phyloP scores from a whole-genome alignment of 2,329 filamentous ascomycete species.

The Ophiostoma piceae region DNA sequence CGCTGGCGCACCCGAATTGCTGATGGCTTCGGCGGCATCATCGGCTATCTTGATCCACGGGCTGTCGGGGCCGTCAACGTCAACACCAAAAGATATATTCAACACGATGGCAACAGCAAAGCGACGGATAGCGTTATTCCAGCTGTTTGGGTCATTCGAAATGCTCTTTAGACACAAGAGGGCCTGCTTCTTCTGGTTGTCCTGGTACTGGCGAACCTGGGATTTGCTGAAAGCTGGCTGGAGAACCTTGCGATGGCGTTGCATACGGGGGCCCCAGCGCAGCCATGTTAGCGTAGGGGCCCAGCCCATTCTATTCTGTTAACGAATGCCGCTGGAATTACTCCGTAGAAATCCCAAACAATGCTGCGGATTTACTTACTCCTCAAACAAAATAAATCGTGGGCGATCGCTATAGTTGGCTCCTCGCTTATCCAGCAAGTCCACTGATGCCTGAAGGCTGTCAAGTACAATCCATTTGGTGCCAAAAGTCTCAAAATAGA shows the following conservation, averaged over 20 bases:
- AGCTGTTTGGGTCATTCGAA: constrained; percentile 31
- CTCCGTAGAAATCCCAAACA: not conserved
- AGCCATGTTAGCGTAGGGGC: constrained; percentile 39
- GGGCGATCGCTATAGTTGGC: constrained; percentile 43
- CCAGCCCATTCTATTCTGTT: constrained; percentile 3
- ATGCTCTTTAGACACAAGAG: constrained; percentile 29
- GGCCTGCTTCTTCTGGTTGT: constrained; percentile 31
- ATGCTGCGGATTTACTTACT: not conserved
- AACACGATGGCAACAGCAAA: constrained; percentile 41
- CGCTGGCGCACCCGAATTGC: constrained; percentile 25
- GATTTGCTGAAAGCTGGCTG: constrained; percentile 32
- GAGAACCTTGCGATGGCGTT: constrained; percentile 39
- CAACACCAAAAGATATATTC: constrained; percentile 42
- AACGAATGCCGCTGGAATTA: not conserved
- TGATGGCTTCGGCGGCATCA: constrained; percentile 26
- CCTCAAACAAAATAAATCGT: constrained; percentile 33
- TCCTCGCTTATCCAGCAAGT: constrained; percentile 43
- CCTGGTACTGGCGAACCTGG: constrained; percentile 35
- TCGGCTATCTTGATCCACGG: constrained; percentile 39
- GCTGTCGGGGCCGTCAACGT: constrained; percentile 36
- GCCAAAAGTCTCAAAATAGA: constrained; percentile 33
- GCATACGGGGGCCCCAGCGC: constrained; percentile 38
- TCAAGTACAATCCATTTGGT: constrained; percentile 42
- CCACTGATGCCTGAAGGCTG: constrained; percentile 39
- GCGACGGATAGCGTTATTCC: constrained; percentile 37